Evolutionary conservation across 2,329 filamentous ascomycete genomes (phyloP), one percentile per base, ranked within the genome.

Genomic region (Venturia effusa): DNA sequence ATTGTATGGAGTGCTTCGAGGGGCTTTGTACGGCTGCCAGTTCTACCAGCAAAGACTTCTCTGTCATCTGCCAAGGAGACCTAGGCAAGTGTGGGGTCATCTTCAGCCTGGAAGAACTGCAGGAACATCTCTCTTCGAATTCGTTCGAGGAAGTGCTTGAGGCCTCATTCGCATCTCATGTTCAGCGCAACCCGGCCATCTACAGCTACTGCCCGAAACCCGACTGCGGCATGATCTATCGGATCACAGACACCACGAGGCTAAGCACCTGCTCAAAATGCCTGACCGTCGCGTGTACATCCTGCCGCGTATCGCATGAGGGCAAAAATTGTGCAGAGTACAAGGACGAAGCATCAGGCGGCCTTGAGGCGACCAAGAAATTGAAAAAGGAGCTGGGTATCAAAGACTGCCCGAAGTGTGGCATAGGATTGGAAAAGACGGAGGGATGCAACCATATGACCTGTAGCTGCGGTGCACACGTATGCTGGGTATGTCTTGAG

Each of bases 401-500:
- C 51, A 70, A 70, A 57, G 68, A 69, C 40, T 71, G 70, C 59
- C 69, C 70, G 1, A 68, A 68, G 19, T 75, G 80, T 66, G 69
- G 67, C 19, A 74, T 73, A 1, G 62, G 72, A 1, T 74, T 81
- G 1, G 74, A 80, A 66, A 81, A 81, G 71, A 68, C 63, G 0
- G 70, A 70, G 0, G 80, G 80, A 0, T 83, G 80, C 66, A 75
- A 81, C 66, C 79, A 82, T 67, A 78, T 82, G 65, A 67, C 65
- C 0, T 82, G 81, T 65, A 48, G 34, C 0, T 83, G 80, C 64
- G 66, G 69, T 1, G 67, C 72, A 1, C 77, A 81, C 64, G 78
- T 81, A 37, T 83, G 80, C 65, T 83, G 79, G 79, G 70, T 75
- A 3, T 83, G 80, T 64, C 66, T 80, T 69, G 64, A 63, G 15